A percentile compares a stretch with the other conserved stretches of the same genome.
Evolutionary conservation across 306 rosid genomes (phyloP).

Genomic region (Lathyrus sativus): DNA sequence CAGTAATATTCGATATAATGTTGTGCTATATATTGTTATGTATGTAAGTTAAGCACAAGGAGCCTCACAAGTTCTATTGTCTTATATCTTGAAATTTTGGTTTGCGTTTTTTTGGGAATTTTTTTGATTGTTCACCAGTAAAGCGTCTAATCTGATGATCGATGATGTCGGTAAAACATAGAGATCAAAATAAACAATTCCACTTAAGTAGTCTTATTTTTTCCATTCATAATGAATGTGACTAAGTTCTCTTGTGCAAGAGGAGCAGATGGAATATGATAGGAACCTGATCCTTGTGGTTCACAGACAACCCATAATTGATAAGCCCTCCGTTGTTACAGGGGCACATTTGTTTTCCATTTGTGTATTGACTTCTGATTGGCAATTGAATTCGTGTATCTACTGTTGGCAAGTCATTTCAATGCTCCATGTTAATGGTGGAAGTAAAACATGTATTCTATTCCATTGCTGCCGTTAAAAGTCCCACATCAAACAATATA

Average conservation of each 20-base stretch:
- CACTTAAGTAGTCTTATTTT: not conserved
- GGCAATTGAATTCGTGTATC: no score
- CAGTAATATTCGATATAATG: not conserved
- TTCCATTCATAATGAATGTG: no score
- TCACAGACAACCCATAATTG: no score
- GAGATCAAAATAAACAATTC: conserved; percentile 22
- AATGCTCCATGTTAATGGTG: no score
- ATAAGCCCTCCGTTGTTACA: no score
- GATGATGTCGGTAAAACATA: not conserved
- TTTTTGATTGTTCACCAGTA: conserved; percentile 8
- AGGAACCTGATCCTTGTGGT: not conserved
- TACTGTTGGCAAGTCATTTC: no score
- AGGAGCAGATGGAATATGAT: not conserved
- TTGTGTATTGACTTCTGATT: no score
- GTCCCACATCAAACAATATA: no score
- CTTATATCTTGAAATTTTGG: conserved; percentile 9
- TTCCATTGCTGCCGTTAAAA: no score
- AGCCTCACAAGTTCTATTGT: conserved; percentile 9
- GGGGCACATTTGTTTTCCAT: no score
- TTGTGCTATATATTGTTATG: conserved; percentile 22
- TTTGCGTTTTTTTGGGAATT: not conserved
- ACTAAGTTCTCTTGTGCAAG: not conserved
- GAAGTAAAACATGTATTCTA: no score
- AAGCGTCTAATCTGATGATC: not conserved
- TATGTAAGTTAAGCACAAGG: conserved; percentile 1